Evolutionary conservation across 75 land plant genomes (phyloP).

Genomic region (Larix kaempferi): DNA sequence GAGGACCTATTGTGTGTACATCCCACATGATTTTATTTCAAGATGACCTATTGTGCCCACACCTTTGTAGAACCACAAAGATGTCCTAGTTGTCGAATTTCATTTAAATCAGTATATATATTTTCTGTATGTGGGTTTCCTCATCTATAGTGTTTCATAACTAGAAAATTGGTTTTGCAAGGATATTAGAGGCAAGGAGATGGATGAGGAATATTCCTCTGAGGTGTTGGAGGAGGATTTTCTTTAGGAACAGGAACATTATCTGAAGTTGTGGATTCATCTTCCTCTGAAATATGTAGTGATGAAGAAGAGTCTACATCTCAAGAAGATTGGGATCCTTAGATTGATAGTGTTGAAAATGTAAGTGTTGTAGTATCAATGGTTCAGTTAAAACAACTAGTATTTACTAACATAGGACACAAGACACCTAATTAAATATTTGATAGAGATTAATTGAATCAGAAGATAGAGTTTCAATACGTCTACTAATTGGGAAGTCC

Average conservation of each 20-base stretch:
- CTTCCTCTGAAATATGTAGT: slow-evolving; percentile 3
- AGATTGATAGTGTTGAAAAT: neutral
- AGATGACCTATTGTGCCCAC: too few species aligned
- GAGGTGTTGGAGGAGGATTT: neutral
- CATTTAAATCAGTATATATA: neutral
- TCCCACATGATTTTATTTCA: too few species aligned
- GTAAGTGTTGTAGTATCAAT: neutral
- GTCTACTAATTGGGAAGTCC: neutral
- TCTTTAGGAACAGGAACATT: neutral
- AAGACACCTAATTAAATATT: neutral
- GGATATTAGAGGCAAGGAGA: neutral
- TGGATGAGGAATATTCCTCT: neutral
- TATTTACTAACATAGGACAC: neutral
- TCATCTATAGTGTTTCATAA: neutral
- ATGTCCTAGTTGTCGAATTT: neutral
- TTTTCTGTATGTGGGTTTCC: neutral
- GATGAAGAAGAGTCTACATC: neutral
- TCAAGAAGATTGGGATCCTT: neutral
- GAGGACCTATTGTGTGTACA: too few species aligned
- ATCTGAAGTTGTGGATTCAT: slow-evolving; percentile 2
- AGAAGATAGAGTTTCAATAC: neutral
- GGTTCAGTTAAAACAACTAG: neutral
- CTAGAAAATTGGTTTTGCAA: neutral
- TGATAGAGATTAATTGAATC: neutral
- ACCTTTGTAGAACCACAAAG: too few species aligned